These are phyloP conservation scores for Neopestalotiopsis sp. DNA, from an alignment of 2,329 filamentous ascomycete species.

Conservation along the genomic window DNA sequence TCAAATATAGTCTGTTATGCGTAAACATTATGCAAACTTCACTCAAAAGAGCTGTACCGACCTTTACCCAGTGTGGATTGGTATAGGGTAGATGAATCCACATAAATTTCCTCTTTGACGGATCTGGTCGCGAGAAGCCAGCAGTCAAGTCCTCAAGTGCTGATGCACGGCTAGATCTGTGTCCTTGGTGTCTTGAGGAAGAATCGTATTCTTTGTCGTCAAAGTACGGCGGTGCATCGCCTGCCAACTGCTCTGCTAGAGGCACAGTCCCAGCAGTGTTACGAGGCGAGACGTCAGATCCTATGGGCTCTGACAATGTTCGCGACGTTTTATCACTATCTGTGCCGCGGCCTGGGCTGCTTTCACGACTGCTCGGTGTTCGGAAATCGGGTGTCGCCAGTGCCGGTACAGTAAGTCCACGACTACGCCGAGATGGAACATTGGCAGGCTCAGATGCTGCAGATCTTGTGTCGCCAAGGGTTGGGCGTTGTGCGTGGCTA, in stretches of 20 bases:
- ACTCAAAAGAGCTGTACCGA: constrained; percentile 33
- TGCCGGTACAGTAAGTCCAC: constrained; percentile 40
- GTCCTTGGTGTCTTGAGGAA: constrained; percentile 18
- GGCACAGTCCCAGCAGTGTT: neutral
- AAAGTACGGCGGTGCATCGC: constrained; percentile 12
- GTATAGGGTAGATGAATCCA: constrained; percentile 65
- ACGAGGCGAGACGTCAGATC: constrained; percentile 30
- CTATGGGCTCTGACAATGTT: constrained; percentile 39
- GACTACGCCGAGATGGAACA: constrained; percentile 26
- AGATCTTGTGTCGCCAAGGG: constrained; percentile 28
- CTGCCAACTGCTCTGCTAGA: neutral
- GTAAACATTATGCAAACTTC: constrained; percentile 31
- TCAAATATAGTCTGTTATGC: constrained; percentile 38
- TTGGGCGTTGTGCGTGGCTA: constrained; percentile 34
- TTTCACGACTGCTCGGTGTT: constrained; percentile 36
- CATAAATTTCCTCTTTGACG: constrained; percentile 53
- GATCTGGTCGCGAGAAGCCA: constrained; percentile 47
- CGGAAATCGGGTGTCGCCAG: constrained; percentile 34
- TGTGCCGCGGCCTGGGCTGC: constrained; percentile 31
- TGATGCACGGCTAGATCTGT: constrained; percentile 23
- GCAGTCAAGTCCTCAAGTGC: constrained; percentile 40
- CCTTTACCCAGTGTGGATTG: constrained; percentile 64
- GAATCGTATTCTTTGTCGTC: constrained; percentile 15
- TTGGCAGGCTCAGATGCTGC: constrained; percentile 28
- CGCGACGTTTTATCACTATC: constrained; percentile 25